Conservation (phyloP, 73 alveolate species). For the Durusdinium trenchii region DNA sequence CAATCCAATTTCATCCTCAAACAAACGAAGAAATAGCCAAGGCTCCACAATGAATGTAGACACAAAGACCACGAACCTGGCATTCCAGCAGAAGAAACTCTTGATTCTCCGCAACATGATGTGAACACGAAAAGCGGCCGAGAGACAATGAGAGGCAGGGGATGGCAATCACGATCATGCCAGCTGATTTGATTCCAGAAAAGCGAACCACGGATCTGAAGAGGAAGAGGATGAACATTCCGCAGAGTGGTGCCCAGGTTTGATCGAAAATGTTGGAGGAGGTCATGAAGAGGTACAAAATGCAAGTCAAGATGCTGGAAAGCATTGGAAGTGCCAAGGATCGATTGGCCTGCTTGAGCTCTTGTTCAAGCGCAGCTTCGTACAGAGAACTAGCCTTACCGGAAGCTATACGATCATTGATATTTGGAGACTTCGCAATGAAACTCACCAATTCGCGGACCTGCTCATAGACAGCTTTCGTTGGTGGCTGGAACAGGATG, state of each 20-base stretch:
- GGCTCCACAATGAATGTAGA: conserved; percentile 87
- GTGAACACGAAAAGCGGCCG: not conserved
- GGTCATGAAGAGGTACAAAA: conserved; percentile 81
- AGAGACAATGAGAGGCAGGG: conserved; percentile 53
- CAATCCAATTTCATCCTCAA: not conserved
- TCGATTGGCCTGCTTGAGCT: conserved; percentile 85
- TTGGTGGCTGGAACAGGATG: conserved; percentile 87
- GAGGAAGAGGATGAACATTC: conserved; percentile 87
- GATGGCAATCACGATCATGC: conserved; percentile 82
- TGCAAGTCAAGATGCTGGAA: conserved; percentile 42
- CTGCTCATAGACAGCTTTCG: conserved; percentile 59
- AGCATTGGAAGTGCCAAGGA: conserved; percentile 54
- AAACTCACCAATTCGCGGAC: conserved; percentile 81
- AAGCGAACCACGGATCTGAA: conserved; percentile 78
- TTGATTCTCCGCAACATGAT: not conserved
- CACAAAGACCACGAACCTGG: conserved; percentile 75
- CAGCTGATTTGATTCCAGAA: conserved; percentile 92
- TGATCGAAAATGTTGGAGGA: conserved; percentile 82
- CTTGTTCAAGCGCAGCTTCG: conserved; percentile 89
- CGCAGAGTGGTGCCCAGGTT: conserved; percentile 93
- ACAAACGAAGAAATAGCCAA: not conserved
- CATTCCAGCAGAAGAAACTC: no score
- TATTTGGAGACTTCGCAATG: conserved; percentile 43
- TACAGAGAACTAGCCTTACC: conserved; percentile 77
- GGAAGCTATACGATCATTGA: conserved; percentile 51